A percentile compares a stretch with the other conserved stretches of the same genome.
Evolutionary conservation across 2,329 filamentous ascomycete genomes (phyloP).

Genomic region (Didymosphaeria variabile): DNA sequence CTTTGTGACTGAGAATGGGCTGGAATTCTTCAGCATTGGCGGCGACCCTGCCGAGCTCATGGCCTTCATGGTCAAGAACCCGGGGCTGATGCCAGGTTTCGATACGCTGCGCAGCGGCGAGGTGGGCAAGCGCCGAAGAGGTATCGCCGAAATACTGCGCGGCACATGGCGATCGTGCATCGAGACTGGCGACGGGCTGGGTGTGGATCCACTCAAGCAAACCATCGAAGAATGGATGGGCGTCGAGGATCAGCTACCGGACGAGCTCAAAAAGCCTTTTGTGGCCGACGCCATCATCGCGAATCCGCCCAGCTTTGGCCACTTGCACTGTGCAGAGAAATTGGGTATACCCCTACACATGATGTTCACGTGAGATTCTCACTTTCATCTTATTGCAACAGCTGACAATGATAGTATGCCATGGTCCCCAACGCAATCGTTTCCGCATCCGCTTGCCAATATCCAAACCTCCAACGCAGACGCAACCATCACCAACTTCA

Average conservation of each 20-base stretch:
- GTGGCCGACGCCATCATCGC: conserved; percentile 84
- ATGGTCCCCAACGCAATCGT: conserved; percentile 85
- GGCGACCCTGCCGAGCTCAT: conserved; percentile 61
- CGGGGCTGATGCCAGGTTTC: conserved; percentile 83
- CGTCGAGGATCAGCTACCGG: conserved; percentile 48
- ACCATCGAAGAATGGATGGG: conserved; percentile 62
- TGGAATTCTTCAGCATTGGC: conserved; percentile 62
- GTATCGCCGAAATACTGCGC: conserved; percentile 80
- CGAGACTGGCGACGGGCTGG: conserved; percentile 74
- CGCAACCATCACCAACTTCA: conserved; percentile 78
- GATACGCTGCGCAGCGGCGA: conserved; percentile 80
- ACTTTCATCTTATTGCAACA: not conserved
- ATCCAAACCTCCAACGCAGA: conserved; percentile 80
- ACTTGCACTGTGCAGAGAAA: conserved; percentile 79
- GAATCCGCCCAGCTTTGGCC: conserved; percentile 80
- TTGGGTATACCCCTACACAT: conserved; percentile 79
- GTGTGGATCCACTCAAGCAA: conserved; percentile 61
- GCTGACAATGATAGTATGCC: conserved; percentile 70
- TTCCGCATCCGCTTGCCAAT: conserved; percentile 87
- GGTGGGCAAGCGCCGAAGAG: conserved; percentile 75
- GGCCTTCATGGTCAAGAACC: conserved; percentile 92
- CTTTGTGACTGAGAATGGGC: conserved; percentile 59
- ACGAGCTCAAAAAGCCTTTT: conserved; percentile 66
- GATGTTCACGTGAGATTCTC: conserved; percentile 78
- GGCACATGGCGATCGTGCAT: conserved; percentile 90